phyloP scores from a whole-genome alignment of 805 yeast species.

The Isabelozyma gotoi region DNA sequence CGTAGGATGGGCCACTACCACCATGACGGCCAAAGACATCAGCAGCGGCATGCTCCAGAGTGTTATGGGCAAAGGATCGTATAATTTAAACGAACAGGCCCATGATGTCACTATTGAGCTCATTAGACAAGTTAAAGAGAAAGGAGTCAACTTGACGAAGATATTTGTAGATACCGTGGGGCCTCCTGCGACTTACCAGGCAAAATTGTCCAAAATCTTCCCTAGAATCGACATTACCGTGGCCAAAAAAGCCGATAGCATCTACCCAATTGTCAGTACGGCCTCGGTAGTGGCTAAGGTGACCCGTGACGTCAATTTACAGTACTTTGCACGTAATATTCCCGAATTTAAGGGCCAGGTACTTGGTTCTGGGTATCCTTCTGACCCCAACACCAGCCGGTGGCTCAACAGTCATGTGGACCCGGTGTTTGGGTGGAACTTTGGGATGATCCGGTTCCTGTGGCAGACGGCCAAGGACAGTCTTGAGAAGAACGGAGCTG shows the following conservation, averaged over 20 bases:
- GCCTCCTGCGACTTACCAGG: constrained; percentile 83
- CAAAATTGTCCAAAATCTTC: constrained; percentile 65
- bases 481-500: constrained; percentile 51
- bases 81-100: constrained; percentile 91
- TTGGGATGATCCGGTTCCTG: constrained; percentile 71
- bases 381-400: constrained; percentile 80
- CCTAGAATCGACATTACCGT: constrained; percentile 76
- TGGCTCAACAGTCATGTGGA: constrained; percentile 72
- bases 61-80: constrained; percentile 47
- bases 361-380: constrained; percentile 90
- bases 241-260: constrained; percentile 91
- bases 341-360: constrained; percentile 36
- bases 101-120: constrained; percentile 88
- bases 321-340: constrained; percentile 29
- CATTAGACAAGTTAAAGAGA: constrained; percentile 61
- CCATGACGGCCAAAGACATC: constrained; percentile 84
- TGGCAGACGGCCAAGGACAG: constrained; percentile 93
- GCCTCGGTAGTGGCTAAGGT: constrained; percentile 97
- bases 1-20: constrained; percentile 86
- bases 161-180: constrained; percentile 96
- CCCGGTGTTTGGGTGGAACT: constrained; percentile 83
- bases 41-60: constrained; percentile 80
- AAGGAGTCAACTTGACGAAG: constrained; percentile 64
- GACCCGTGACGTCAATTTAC: constrained; percentile 73
- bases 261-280: constrained; percentile 88